Evolutionary conservation across 305 asterid species (phyloP).

Genomic region (Solanum hybrid): DNA sequence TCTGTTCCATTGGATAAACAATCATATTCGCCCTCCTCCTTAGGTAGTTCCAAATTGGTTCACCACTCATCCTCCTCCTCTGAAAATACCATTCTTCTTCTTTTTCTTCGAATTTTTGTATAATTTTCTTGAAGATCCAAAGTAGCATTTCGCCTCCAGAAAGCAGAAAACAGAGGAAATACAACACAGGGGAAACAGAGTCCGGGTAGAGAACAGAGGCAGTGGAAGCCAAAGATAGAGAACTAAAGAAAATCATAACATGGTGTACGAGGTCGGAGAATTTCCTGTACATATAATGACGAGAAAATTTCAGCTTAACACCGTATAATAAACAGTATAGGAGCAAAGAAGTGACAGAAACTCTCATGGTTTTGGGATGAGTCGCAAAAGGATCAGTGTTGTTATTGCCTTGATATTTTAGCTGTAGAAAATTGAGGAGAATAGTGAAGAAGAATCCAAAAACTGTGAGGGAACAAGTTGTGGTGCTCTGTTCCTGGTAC

Average conservation of each 20-base stretch:
- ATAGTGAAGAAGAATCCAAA: not conserved
- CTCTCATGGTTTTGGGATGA: not conserved
- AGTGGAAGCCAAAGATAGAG: not conserved
- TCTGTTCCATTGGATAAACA: too few relatives aligned
- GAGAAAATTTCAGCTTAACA: not conserved
- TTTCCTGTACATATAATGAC: not conserved
- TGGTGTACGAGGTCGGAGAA: not conserved
- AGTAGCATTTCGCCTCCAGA: not conserved
- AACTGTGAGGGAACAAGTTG: not conserved
- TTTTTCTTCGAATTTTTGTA: not conserved
- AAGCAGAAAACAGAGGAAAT: not conserved
- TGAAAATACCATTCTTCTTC: not conserved
- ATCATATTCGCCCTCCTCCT: too few relatives aligned
- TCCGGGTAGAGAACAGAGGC: not conserved
- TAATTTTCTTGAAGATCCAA: not conserved
- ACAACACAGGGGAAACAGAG: not conserved
- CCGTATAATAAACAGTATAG: not conserved
- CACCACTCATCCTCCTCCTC: not conserved
- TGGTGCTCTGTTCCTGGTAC: not conserved
- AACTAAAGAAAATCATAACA: not conserved
- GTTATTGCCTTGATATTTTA: constrained; percentile 1
- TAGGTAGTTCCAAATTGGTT: too few relatives aligned
- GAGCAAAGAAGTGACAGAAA: not conserved
- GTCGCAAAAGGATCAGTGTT: not conserved
- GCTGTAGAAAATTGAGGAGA: not conserved